Evolutionary conservation across 345 rosid species (phyloP).

Genomic region (Eucalyptus cloeziana): DNA sequence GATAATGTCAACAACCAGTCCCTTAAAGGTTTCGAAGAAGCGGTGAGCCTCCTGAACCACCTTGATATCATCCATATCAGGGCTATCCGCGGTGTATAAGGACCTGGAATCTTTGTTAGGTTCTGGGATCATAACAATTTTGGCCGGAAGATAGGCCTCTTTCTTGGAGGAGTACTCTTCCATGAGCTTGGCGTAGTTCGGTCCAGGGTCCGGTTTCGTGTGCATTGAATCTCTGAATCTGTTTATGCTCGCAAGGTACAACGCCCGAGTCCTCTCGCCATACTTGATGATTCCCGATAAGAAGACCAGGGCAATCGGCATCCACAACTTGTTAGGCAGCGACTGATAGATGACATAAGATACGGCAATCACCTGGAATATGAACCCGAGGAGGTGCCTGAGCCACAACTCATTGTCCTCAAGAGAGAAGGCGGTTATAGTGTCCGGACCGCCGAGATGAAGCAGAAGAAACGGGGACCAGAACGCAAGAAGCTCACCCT

Average conservation of each 20-base stretch:
- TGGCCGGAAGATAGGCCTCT: background rate
- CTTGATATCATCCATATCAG: background rate
- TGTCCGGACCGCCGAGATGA: background rate
- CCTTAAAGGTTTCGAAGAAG: background rate
- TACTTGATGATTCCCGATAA: slow-evolving; percentile 19
- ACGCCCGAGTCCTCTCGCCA: slow-evolving; percentile 28
- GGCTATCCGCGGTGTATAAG: slow-evolving; percentile 18
- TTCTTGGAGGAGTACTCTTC: too few species aligned
- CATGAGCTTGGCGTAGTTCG: too few species aligned
- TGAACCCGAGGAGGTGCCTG: background rate
- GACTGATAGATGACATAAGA: background rate
- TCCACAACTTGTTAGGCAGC: background rate
- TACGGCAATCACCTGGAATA: background rate
- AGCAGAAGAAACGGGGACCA: background rate
- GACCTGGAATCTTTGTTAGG: slow-evolving; percentile 3
- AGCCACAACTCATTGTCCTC: background rate
- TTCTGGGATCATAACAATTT: background rate
- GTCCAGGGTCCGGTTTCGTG: too few species aligned
- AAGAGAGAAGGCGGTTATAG: background rate
- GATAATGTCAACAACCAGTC: background rate
- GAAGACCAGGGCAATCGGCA: background rate
- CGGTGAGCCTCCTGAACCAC: background rate
- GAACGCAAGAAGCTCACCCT: background rate
- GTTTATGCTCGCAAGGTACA: background rate
- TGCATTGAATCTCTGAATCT: background rate